phyloP scores from a whole-genome alignment of 768 basidiomycete species.

The Tricholoma saponaceum region DNA sequence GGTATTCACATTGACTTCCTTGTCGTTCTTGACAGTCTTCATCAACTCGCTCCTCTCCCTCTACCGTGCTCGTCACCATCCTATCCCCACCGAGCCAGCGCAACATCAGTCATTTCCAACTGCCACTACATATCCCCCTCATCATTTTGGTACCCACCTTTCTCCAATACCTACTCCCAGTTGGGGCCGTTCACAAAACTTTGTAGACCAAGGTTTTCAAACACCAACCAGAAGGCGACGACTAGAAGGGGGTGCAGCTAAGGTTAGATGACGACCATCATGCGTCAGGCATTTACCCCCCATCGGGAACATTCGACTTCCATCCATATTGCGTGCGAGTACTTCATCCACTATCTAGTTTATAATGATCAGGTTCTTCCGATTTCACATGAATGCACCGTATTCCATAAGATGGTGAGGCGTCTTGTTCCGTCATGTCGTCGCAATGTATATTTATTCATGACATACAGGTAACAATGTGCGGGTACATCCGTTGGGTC shows the following conservation, averaged over 20 bases:
- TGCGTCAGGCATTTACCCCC: neutral
- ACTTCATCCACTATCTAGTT: neutral
- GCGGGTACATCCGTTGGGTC: constrained; percentile 5
- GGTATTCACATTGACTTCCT: constrained; percentile 72
- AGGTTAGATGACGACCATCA: constrained; percentile 41
- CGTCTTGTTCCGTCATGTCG: constrained; percentile 4
- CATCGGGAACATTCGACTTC: neutral
- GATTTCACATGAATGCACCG: constrained; percentile 6
- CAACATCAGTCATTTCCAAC: constrained; percentile 32
- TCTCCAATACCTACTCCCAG: constrained; percentile 45
- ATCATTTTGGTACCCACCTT: constrained; percentile 44
- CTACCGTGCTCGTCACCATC: constrained; percentile 65
- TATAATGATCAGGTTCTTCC: neutral
- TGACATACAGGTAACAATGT: neutral
- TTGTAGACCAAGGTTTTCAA: constrained; percentile 38
- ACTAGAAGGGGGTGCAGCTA: constrained; percentile 53
- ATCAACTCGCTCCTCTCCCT: constrained; percentile 77
- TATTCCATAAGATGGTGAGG: constrained; percentile 4
- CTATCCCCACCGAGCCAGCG: constrained; percentile 29
- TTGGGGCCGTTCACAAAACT: constrained; percentile 41
- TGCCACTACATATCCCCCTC: constrained; percentile 37
- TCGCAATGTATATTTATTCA: constrained; percentile 10
- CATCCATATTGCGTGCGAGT: neutral
- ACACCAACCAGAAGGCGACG: constrained; percentile 49
- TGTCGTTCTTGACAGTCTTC: constrained; percentile 75